phyloP scores from a whole-genome alignment of 768 basidiomycete species.

The Lactarius sanguifluus region DNA sequence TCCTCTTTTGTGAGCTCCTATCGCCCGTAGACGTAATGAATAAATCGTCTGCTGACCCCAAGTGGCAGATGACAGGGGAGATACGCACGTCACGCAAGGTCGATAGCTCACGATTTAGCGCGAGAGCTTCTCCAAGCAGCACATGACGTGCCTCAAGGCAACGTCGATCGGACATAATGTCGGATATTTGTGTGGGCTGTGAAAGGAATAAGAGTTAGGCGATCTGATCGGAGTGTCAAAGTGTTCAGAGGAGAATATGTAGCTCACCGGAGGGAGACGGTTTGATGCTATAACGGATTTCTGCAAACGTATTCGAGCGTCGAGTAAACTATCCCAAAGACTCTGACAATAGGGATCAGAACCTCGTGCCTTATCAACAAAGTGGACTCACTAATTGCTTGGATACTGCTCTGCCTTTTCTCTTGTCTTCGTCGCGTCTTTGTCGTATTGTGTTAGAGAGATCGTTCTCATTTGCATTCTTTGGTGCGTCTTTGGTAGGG shows the following conservation, averaged over 20 bases:
- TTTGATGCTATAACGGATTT: constrained; percentile 70
- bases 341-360: constrained; percentile 43
- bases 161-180: constrained; percentile 36
- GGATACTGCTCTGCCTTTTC: constrained; percentile 82
- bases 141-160: constrained; percentile 48
- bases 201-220: constrained; percentile 32
- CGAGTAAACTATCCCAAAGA: constrained; percentile 84
- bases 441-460: constrained; percentile 53
- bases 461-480: constrained; percentile 39
- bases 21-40: constrained; percentile 20
- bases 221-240: constrained; percentile 32
- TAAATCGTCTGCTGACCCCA: constrained; percentile 8
- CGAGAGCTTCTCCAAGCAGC: constrained; percentile 59
- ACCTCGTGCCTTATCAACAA: background rate
- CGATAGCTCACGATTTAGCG: constrained; percentile 65
- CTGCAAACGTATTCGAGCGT: constrained; percentile 90
- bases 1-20: constrained; percentile 24
- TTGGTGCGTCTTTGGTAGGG: constrained; percentile 8
- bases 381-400: constrained; percentile 70
- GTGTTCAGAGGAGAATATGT: constrained; percentile 1
- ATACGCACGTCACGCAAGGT: constrained; percentile 62
- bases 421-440: constrained; percentile 65
- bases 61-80: constrained; percentile 17
- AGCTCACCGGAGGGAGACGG: constrained; percentile 59
- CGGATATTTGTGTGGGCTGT: constrained; percentile 39